Base-by-base conservation (phyloP, 257 asterid species). In the Orobanche coerulescens region DNA sequence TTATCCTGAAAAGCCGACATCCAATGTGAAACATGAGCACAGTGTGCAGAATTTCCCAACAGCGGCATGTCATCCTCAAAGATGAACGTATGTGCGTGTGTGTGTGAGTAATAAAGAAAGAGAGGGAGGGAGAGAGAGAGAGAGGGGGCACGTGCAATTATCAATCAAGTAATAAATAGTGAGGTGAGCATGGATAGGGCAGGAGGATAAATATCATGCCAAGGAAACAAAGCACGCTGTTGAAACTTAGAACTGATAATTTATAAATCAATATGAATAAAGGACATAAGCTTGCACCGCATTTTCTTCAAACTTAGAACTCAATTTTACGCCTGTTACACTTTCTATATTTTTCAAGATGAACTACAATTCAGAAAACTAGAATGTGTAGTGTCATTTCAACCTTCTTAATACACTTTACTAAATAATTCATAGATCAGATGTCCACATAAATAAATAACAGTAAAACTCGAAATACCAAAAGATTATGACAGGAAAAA, bases 1-100 rank as follows among this genome's bases (percentile, higher is more conserved):
- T 88, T 91, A 37, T 80, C 95, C 98, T 91, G 98, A 44, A 60
- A 40, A 53, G 54, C 46, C 33, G 33, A 31, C 25, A 25, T 31
- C 15, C 58, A 63, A 39, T 8, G 9, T 22, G 14, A 57, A 19
- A 0, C 4, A 10, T 4, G 3, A 25, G 42, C 5, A 3, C 1
- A 50, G n/a, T n/a, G n/a, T n/a, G n/a, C n/a, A n/a, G n/a, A n/a
- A n/a, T n/a, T n/a, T n/a, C n/a, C n/a, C n/a, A n/a, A n/a, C n/a
- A n/a, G n/a, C n/a, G n/a, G n/a, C n/a, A n/a, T n/a, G n/a, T n/a
- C n/a, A n/a, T n/a, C n/a, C n/a, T n/a, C n/a, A n/a, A n/a, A n/a
- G n/a, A n/a, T n/a, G n/a, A n/a, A n/a, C n/a, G n/a, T n/a, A n/a
- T n/a, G n/a, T n/a, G n/a, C n/a, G n/a, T n/a, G n/a, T n/a, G n/a